phyloP scores from a whole-genome alignment of 2,329 filamentous ascomycete genomes.

The Didymella segeticola region DNA sequence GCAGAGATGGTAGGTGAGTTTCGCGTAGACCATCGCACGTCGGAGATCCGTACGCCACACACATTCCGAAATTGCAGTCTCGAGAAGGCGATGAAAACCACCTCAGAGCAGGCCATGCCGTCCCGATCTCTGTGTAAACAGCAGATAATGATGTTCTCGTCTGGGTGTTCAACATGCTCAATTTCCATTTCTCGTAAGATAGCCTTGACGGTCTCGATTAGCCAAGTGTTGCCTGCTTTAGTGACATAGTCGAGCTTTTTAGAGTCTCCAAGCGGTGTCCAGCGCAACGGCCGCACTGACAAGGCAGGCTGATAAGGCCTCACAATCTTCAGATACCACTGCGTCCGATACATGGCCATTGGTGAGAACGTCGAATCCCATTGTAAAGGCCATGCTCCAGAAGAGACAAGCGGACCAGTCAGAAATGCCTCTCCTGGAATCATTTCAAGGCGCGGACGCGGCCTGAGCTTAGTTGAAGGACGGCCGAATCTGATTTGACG shows the following conservation, averaged over 20 bases:
- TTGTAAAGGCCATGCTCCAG: conserved; percentile 33
- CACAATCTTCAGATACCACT: conserved; percentile 24
- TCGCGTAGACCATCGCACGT: conserved; percentile 27
- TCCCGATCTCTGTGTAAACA: conserved; percentile 31
- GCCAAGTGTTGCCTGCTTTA: conserved; percentile 33
- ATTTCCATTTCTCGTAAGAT: conserved; percentile 33
- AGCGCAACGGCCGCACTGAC: conserved; percentile 20
- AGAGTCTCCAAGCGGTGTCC: conserved; percentile 26
- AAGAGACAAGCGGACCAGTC: conserved; percentile 27
- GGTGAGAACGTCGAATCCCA: conserved; percentile 38
- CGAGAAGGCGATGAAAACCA: conserved; percentile 32
- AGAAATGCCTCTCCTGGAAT: conserved; percentile 30
- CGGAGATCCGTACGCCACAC: conserved; percentile 31
- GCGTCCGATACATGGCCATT: conserved; percentile 25
- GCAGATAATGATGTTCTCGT: conserved; percentile 26
- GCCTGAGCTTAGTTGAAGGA: conserved; percentile 1
- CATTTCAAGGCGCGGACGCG: conserved; percentile 17
- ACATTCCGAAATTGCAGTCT: conserved; percentile 36
- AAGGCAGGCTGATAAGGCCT: conserved; percentile 1
- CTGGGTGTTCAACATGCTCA: conserved; percentile 27
- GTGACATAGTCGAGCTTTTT: conserved; percentile 38
- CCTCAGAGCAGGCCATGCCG: conserved; percentile 30
- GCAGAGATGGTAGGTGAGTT: neutral
- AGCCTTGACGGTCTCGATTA: conserved; percentile 32
- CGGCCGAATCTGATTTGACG: neutral